phyloP scores from a whole-genome alignment of 1,284 basidiomycete species.

The Leccinum pachyderme region DNA sequence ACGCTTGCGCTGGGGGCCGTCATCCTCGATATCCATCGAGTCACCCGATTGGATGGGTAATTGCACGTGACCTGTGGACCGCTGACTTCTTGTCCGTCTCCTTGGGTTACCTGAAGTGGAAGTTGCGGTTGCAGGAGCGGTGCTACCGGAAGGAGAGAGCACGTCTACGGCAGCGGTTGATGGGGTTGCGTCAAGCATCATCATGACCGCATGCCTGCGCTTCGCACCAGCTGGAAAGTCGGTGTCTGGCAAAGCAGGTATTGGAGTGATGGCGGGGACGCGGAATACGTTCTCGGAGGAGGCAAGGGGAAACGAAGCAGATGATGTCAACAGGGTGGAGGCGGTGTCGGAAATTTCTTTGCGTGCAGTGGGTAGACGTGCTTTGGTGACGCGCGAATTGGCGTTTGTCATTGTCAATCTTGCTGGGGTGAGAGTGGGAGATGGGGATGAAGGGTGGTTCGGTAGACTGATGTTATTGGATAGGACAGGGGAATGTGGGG shows the following conservation, averaged over 20 bases:
- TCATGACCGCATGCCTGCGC: conserved; percentile 59
- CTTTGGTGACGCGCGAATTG: conserved; percentile 30
- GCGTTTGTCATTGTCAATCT: conserved; percentile 20
- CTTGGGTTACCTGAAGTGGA: conserved; percentile 29
- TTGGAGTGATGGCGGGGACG: conserved; percentile 15
- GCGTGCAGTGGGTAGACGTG: conserved; percentile 20
- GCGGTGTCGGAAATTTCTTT: conserved; percentile 26
- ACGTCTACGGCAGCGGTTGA: conserved; percentile 27
- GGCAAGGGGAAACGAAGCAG: conserved; percentile 19
- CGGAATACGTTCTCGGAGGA: conserved; percentile 32
- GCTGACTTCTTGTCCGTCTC: conserved; percentile 46
- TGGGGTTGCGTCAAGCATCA: conserved; percentile 53
- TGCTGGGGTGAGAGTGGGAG: conserved; percentile 33
- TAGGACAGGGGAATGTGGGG: conserved; percentile 31
- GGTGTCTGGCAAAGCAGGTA: conserved; percentile 24
- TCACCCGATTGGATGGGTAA: conserved; percentile 41
- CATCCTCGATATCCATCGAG: conserved; percentile 61
- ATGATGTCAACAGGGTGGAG: conserved; percentile 12
- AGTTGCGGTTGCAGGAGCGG: conserved; percentile 12
- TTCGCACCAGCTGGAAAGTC: conserved; percentile 43
- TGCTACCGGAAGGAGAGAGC: conserved; percentile 23
- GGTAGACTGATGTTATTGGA: conserved; percentile 19
- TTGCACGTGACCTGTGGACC: conserved; percentile 34
- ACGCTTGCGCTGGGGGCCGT: conserved; percentile 55
- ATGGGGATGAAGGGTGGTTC: conserved; percentile 31